Evolutionary conservation across 2,329 filamentous ascomycete species (phyloP).

Genomic region (Bertia moriformis): DNA sequence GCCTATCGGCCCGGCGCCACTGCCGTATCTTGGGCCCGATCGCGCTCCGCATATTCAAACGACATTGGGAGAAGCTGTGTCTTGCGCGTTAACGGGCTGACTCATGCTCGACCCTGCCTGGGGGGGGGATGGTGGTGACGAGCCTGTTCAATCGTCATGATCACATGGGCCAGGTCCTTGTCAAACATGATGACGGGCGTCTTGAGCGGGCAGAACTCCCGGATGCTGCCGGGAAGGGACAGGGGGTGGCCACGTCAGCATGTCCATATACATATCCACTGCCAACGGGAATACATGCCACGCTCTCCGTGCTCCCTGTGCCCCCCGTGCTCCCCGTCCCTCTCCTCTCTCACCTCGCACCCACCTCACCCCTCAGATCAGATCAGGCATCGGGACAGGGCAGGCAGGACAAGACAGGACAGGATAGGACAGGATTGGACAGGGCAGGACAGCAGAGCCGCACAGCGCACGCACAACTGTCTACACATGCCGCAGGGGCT

Average conservation of each 20-base stretch:
- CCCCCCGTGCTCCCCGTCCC: no score
- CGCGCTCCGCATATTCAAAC: no score
- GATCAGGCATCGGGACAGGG: not conserved
- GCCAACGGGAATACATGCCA: not conserved
- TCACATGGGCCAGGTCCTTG: slow-evolving; percentile 58
- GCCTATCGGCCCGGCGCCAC: no score
- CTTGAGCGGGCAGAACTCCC: slow-evolving; percentile 56
- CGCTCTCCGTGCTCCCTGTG: slow-evolving; percentile 2
- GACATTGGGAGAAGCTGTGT: not conserved
- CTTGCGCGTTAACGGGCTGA: no score
- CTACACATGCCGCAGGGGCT: slow-evolving; percentile 92
- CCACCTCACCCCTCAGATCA: not conserved
- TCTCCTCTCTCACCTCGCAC: not conserved
- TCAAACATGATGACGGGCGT: slow-evolving; percentile 89
- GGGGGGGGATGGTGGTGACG: not conserved
- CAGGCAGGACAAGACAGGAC: not conserved
- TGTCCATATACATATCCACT: not conserved
- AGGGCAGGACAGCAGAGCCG: not conserved
- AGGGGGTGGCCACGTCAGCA: slow-evolving; percentile 5
- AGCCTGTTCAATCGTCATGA: slow-evolving; percentile 55
- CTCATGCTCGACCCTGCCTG: no score
- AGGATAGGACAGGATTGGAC: not conserved
- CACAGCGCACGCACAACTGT: slow-evolving; percentile 60
- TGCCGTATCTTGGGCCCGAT: no score
- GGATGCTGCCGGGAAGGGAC: slow-evolving; percentile 35